Conservation (phyloP, 2,329 filamentous ascomycete genomes). For the Madurella mycetomatis region DNA sequence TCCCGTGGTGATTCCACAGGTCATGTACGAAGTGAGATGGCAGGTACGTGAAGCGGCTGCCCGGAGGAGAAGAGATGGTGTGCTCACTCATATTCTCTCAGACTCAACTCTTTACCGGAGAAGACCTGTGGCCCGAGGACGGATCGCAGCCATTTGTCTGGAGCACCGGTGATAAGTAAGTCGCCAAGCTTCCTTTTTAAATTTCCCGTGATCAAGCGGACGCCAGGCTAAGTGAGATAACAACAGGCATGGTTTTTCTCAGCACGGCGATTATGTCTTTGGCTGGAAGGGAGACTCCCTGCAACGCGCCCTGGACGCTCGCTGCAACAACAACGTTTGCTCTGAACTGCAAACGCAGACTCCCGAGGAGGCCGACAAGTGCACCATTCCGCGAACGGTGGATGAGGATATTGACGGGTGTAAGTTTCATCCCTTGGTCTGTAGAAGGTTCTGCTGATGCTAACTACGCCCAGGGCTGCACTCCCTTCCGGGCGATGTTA, state of each 20-base stretch:
- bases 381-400: conserved; percentile 6
- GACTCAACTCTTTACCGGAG: conserved; percentile 10
- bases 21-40: conserved; percentile 34
- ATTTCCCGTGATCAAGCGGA: conserved; percentile 5
- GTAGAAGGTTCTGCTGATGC: too few species aligned
- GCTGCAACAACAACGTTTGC: conserved; percentile 13
- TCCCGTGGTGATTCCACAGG: conserved; percentile 37
- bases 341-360: conserved; percentile 11
- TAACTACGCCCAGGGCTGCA: too few species aligned
- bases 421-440: conserved; percentile 17
- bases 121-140: conserved; percentile 11
- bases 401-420: conserved; percentile 18
- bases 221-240: too few species aligned
- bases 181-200: not conserved
- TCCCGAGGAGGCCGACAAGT: conserved; percentile 18
- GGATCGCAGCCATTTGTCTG: conserved; percentile 17
- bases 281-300: conserved; percentile 12
- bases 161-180: conserved; percentile 16
- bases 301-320: conserved; percentile 16
- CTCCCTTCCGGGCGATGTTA: too few species aligned
- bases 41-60: conserved; percentile 20
- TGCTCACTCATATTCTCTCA: not conserved
- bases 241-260: conserved; percentile 22
- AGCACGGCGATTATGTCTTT: conserved; percentile 19
- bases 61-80: too few species aligned